Evolutionary conservation across 1,284 basidiomycete species (phyloP).

Genomic region (Ganoderma sp.): DNA sequence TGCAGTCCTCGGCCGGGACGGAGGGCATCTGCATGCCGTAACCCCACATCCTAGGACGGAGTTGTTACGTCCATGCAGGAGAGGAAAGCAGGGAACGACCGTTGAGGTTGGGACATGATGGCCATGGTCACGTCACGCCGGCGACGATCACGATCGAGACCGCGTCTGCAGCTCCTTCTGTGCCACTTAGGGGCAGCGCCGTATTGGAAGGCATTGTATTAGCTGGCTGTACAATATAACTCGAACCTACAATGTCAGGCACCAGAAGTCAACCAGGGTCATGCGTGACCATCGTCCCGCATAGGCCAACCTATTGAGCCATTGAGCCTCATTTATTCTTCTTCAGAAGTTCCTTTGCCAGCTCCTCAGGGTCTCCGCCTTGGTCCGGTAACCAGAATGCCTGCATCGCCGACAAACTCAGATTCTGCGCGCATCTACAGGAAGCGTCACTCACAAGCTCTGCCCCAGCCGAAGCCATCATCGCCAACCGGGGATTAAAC

Average conservation of each 20-base stretch:
- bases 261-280: background rate
- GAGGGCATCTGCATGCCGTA: background rate
- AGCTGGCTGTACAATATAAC: constrained; percentile 20
- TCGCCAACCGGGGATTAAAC: constrained; percentile 88
- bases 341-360: constrained; percentile 56
- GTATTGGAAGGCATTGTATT: background rate
- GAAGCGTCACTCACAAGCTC: constrained; percentile 72
- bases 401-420: constrained; percentile 45
- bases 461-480: constrained; percentile 86
- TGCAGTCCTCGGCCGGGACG: background rate
- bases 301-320: constrained; percentile 5
- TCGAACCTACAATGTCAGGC: background rate
- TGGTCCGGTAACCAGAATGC: constrained; percentile 85
- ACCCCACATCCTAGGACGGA: background rate
- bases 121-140: background rate
- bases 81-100: background rate
- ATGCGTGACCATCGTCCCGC: constrained; percentile 18
- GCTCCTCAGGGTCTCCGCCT: constrained; percentile 53
- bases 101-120: background rate
- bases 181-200: background rate
- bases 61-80: background rate
- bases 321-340: constrained; percentile 35
- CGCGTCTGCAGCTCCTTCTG: background rate
- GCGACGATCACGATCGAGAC: background rate
- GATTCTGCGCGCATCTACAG: background rate